Conservation (phyloP, 495 filamentous ascomycete species). For the Chaetomium fimeti region DNA sequence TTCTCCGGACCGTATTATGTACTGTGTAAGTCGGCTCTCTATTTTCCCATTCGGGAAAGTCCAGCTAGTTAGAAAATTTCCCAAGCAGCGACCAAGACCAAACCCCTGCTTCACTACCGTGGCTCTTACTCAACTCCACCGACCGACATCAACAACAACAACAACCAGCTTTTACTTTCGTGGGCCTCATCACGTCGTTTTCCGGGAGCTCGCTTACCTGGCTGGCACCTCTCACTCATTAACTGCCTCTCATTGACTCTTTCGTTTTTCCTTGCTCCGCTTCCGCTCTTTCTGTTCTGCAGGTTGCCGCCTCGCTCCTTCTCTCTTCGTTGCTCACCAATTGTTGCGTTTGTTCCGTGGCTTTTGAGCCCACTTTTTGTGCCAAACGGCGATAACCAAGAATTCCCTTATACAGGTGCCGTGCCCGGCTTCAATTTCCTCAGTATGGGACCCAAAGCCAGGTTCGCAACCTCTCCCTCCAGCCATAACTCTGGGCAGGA, state of each 20-base stretch:
- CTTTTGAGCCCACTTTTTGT: background rate
- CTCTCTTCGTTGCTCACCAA: background rate
- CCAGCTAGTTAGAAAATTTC: no score
- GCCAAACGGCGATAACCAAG: background rate
- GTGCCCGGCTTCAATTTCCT: background rate
- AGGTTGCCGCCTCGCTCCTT: conserved; percentile 2
- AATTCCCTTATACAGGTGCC: background rate
- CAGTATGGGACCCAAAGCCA: background rate
- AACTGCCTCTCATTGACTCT: no score
- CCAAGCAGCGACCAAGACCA: background rate
- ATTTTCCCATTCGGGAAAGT: no score
- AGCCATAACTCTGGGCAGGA: background rate
- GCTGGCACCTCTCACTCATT: conserved; percentile 3
- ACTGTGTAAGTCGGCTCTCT: no score
- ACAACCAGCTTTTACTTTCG: background rate
- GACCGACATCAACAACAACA: background rate
- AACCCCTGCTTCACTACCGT: background rate
- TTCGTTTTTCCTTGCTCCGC: background rate
- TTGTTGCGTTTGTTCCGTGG: background rate
- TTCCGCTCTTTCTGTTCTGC: conserved; percentile 3
- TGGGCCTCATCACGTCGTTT: conserved; percentile 15
- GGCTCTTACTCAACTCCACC: background rate
- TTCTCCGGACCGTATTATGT: no score
- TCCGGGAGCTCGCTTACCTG: background rate
- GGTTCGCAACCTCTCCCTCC: background rate